phyloP scores from a whole-genome alignment of 768 basidiomycete genomes.

The Kwoniella newhampshirensis region DNA sequence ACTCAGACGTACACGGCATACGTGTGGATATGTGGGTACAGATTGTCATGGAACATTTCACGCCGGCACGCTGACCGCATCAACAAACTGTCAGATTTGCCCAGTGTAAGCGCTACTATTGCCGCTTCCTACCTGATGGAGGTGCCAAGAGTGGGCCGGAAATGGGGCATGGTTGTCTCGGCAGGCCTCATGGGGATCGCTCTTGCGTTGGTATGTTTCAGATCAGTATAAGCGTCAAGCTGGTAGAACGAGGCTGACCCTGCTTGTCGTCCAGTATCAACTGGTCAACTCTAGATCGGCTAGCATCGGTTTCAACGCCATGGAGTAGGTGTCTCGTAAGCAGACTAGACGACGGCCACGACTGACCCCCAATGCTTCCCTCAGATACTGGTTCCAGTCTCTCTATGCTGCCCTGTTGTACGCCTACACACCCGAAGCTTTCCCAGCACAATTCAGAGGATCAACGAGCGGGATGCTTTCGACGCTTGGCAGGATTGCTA shows the following conservation, averaged over 20 bases:
- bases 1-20: conserved; percentile 49
- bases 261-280: conserved; percentile 25
- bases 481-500: conserved; percentile 44
- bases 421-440: conserved; percentile 64
- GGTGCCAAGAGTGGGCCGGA: conserved; percentile 27
- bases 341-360: no score
- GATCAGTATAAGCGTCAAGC: background rate
- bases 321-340: conserved; percentile 29
- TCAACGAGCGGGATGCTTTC: conserved; percentile 61
- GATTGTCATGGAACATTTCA: no score
- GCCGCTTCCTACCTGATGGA: conserved; percentile 35
- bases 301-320: conserved; percentile 40
- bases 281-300: conserved; percentile 28
- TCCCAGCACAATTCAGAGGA: conserved; percentile 62
- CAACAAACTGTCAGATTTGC: no score
- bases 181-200: conserved; percentile 38
- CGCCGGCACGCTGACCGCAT: no score
- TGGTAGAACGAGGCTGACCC: no score
- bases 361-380: background rate
- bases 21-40: conserved; percentile 38
- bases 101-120: conserved; percentile 35
- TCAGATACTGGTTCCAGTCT: conserved; percentile 44
- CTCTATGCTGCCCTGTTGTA: conserved; percentile 53
- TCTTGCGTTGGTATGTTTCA: conserved; percentile 17
- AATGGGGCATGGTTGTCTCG: conserved; percentile 35